Evolutionary conservation across 2,329 filamentous ascomycete species (phyloP), one percentile per base, ranked within the genome.

Genomic region (Aspergillus sp.): DNA sequence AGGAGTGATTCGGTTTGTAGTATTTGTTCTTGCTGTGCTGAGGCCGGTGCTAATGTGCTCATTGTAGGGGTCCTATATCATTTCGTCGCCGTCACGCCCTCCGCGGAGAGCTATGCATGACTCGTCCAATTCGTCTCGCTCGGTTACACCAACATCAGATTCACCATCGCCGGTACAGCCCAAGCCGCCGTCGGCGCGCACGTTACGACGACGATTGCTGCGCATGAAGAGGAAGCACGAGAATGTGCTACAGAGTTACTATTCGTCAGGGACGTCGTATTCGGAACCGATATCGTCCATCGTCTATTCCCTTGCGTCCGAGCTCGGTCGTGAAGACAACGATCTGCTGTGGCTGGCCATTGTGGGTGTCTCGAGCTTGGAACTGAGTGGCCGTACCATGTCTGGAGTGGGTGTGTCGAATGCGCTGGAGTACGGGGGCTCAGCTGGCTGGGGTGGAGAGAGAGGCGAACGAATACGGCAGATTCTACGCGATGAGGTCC

Each of bases 321-420:
- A 98, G 72, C 86, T 99, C 6, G 95, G 95, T 63, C 90, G 93
- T 56, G 95, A 98, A 81, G 94, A 98, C 75, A 99, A 98, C 70
- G 93, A 99, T 70, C 82, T 98, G 21, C 83, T 99, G 13, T 99
- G 95, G 95, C 84, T 97, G 60, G 88, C 92, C 5, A 97, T 98
- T 70, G 91, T 99, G 25, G 95, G 95, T 5, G 91, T 97, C 38
- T 92, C 91, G n/a, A 96, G 92, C 15, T 89, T 96, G 77, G 93
- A 97, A 73, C 84, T 97, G 0, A 96, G 95, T 66, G 93, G 93
- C 15, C 88, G 91, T 58, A 94, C 91, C 19, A 91, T 91, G 48
- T 89, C 91, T 12, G 92, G 92, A 23, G 83, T 95, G 30, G 89
- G 90, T 17, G 78, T 74, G 63, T 87, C 78, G 65, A 88, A 84